A percentile compares a stretch with the other conserved stretches of the same genome.
Evolutionary conservation across 2,329 filamentous ascomycete genomes (phyloP).

Genomic region (Aspergillus nomiae): DNA sequence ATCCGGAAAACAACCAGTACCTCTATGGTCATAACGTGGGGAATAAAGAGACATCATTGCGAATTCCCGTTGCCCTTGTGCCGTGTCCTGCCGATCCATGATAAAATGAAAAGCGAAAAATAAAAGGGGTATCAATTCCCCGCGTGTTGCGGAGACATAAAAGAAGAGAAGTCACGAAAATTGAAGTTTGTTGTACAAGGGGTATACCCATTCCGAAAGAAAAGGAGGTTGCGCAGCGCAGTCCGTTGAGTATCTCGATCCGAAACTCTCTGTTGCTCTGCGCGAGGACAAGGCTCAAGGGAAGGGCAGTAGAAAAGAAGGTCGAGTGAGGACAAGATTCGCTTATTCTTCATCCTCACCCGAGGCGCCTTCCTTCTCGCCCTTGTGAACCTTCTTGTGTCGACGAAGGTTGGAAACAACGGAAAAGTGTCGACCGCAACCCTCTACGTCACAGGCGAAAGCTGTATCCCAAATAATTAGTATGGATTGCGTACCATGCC

Average conservation of each 20-base stretch:
- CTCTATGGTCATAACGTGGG: slow-evolving; percentile 43
- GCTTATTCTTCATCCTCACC: slow-evolving; percentile 45
- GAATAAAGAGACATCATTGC: slow-evolving; percentile 24
- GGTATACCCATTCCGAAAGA: slow-evolving; percentile 22
- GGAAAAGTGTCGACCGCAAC: slow-evolving; percentile 93
- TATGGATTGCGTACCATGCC: slow-evolving; percentile 5
- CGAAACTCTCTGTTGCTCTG: slow-evolving; percentile 7
- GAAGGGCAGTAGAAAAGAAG: slow-evolving; percentile 13
- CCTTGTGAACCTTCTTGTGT: slow-evolving; percentile 95
- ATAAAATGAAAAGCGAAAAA: slow-evolving; percentile 18
- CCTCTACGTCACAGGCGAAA: slow-evolving; percentile 90
- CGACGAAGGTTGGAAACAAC: slow-evolving; percentile 93
- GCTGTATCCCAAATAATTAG: slow-evolving; percentile 56
- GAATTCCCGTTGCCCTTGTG: slow-evolving; percentile 20
- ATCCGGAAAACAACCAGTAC: slow-evolving; percentile 37
- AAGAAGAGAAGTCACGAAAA: slow-evolving; percentile 25
- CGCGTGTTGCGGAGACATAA: slow-evolving; percentile 23
- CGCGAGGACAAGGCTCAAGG: slow-evolving; percentile 15
- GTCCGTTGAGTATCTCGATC: slow-evolving; percentile 12
- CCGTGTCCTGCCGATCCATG: slow-evolving; percentile 23
- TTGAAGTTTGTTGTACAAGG: slow-evolving; percentile 37
- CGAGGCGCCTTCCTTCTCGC: slow-evolving; percentile 47
- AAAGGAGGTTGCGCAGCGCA: slow-evolving; percentile 13
- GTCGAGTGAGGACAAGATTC: slow-evolving; percentile 5
- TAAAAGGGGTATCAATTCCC: slow-evolving; percentile 33